These are phyloP conservation scores for Taiozyma sp. DNA, from an alignment of 1,139 yeast species.

Conservation along the genomic window DNA sequence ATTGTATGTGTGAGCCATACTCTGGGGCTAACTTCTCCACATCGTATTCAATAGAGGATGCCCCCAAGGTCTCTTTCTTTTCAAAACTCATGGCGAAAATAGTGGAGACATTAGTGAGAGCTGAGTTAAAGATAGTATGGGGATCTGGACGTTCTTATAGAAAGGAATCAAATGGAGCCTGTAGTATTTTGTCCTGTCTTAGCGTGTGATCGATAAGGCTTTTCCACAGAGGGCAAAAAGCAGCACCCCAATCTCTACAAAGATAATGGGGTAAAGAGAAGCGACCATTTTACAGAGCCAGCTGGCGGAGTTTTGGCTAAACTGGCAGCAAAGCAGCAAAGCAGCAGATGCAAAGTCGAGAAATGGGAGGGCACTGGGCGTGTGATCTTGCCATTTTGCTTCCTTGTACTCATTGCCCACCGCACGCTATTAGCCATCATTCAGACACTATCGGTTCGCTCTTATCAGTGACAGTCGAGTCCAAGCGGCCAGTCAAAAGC, in stretches of 20 bases:
- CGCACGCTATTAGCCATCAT: too few relatives aligned
- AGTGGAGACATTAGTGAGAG: background rate
- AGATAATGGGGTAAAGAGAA: background rate
- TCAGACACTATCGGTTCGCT: too few relatives aligned
- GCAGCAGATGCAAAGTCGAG: background rate
- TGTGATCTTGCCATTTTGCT: too few relatives aligned
- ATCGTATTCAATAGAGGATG: slow-evolving; percentile 4
- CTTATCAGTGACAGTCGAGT: too few relatives aligned
- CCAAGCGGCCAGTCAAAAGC: too few relatives aligned
- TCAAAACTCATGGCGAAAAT: background rate
- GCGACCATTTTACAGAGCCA: background rate
- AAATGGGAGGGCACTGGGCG: too few relatives aligned
- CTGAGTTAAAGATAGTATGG: background rate
- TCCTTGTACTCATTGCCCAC: too few relatives aligned
- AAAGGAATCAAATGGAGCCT: background rate
- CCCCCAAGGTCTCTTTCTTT: slow-evolving; percentile 1
- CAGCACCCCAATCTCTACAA: background rate
- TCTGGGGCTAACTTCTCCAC: slow-evolving; percentile 2
- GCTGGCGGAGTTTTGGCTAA: background rate
- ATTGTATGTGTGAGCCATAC: background rate
- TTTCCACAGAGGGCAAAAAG: background rate
- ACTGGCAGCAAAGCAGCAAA: background rate
- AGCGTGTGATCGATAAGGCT: background rate
- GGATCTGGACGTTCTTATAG: background rate
- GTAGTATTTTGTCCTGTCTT: background rate